Evolutionary conservation across 2,329 filamentous ascomycete genomes (phyloP).

Genomic region (Exophiala mesophila): DNA sequence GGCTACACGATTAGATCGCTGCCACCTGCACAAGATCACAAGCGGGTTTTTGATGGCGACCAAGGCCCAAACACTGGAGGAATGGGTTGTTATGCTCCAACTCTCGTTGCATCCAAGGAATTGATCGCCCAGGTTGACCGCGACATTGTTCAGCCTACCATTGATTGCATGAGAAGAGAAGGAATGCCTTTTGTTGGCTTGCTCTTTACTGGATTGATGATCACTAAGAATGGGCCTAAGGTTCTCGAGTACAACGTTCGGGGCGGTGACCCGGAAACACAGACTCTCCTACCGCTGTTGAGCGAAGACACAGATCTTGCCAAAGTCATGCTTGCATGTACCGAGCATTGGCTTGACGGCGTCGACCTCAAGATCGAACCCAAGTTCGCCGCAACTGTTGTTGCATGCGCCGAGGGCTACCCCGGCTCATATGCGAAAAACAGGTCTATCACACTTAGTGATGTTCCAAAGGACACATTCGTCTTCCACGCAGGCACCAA

Average conservation of each 20-base stretch:
- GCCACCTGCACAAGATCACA: slow-evolving; percentile 93
- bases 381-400: slow-evolving; percentile 80
- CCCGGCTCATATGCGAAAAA: slow-evolving; percentile 82
- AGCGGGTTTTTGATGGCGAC: slow-evolving; percentile 87
- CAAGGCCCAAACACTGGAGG: slow-evolving; percentile 90
- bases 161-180: slow-evolving; percentile 81
- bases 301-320: slow-evolving; percentile 76
- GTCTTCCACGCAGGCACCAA: slow-evolving; percentile 90
- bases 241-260: slow-evolving; percentile 90
- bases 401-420: slow-evolving; percentile 90
- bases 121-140: slow-evolving; percentile 73
- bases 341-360: slow-evolving; percentile 66
- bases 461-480: slow-evolving; percentile 55
- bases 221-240: slow-evolving; percentile 74
- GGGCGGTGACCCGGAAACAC: slow-evolving; percentile 87
- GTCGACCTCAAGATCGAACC: slow-evolving; percentile 63
- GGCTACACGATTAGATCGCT: slow-evolving; percentile 77
- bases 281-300: slow-evolving; percentile 71
- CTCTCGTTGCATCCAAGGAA: slow-evolving; percentile 68
- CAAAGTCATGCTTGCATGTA: slow-evolving; percentile 81
- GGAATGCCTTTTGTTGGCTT: slow-evolving; percentile 65
- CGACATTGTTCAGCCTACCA: slow-evolving; percentile 81
- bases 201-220: slow-evolving; percentile 89
- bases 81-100: slow-evolving; percentile 97
- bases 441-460: slow-evolving; percentile 54